Conservation (phyloP, 257 asterid species). For the Thymus quinquecostatus region DNA sequence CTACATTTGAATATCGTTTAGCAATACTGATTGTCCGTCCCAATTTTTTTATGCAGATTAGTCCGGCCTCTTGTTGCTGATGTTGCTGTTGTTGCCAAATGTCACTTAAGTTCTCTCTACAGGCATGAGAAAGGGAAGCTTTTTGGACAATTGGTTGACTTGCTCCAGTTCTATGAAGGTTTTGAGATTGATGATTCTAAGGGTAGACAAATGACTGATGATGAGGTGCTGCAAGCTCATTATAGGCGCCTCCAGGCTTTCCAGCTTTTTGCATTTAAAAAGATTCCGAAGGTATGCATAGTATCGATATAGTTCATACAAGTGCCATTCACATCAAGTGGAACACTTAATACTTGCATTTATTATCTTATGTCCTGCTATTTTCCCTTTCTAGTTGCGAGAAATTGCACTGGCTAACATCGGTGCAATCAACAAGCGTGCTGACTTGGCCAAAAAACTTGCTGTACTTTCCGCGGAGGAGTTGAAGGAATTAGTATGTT, state of each 20-base stretch:
- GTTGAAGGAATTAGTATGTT: conserved; percentile 87
- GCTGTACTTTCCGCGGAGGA: conserved; percentile 76
- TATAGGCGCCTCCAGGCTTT: conserved; percentile 94
- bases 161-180: conserved; percentile 94
- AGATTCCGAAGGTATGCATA: conserved; percentile 74
- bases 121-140: conserved; percentile 89
- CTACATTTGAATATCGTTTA: conserved; percentile 14
- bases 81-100: conserved; percentile 92
- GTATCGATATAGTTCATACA: conserved; percentile 8
- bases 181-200: conserved; percentile 93
- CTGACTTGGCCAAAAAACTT: conserved; percentile 87
- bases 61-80: conserved; percentile 95
- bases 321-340: conserved; percentile 2
- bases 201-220: conserved; percentile 98
- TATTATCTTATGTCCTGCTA: conserved; percentile 6
- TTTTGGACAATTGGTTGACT: conserved; percentile 91
- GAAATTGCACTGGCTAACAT: conserved; percentile 95
- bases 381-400: conserved; percentile 61
- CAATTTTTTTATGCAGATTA: conserved; percentile 53
- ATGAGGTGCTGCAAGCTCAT: conserved; percentile 92
- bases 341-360: conserved; percentile 2
- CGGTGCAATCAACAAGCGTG: conserved; percentile 84
- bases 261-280: conserved; percentile 86
- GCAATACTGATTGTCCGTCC: conserved; percentile 19
- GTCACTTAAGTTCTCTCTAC: conserved; percentile 91